Evolutionary conservation across 495 filamentous ascomycete genomes (phyloP), one percentile per base, ranked within the genome.

Genomic region (Neurospora pannonica): DNA sequence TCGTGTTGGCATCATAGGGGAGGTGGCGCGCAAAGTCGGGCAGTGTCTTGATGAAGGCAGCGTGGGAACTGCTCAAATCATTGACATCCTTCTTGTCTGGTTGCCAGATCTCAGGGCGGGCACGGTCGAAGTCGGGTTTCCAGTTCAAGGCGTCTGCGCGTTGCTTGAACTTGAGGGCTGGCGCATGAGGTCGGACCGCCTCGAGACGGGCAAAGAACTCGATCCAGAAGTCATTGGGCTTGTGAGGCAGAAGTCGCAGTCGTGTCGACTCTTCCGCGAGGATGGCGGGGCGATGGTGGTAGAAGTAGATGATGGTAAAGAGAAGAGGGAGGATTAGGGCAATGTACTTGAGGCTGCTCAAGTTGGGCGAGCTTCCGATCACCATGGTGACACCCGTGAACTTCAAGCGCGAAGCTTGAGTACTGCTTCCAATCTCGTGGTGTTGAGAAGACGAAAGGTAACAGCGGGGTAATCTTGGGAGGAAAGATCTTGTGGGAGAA

Each of bases 1-100:
- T 82, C n/a, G 87, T 87, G 11, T 82, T 80, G 2, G 80, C 74
- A 2, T 81, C 80, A 77, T 86, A 87, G 3, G 83, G 83, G 0
- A 86, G 83, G 36, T 79, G 82, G 31, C 84, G 78, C 3, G 82
- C 75, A 34, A 83, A 75, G 4, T 75, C 72, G 17, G 77, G 77
- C 21, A 86, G 79, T 46, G 81, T 79, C 36, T 81, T 74, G 15
- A 88, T 72, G 77, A 86, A 88, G 1, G 75, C 74, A 34, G 83
- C 80, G 79, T 89, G 87, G 31, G 78, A 75, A n/a, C 31, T 34
- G 38, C 38, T 43, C 24, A 75, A 48, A 34, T 40, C 39, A 28
- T 39, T 9, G 46, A 72, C 48, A 39, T 78, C 73, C 11, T 70
- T 38, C 5, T 5, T 10, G 15, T 46, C 4, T 10, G 75, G 48